phyloP scores from a whole-genome alignment of 345 rosid genomes.

The Erodium maritimum region DNA sequence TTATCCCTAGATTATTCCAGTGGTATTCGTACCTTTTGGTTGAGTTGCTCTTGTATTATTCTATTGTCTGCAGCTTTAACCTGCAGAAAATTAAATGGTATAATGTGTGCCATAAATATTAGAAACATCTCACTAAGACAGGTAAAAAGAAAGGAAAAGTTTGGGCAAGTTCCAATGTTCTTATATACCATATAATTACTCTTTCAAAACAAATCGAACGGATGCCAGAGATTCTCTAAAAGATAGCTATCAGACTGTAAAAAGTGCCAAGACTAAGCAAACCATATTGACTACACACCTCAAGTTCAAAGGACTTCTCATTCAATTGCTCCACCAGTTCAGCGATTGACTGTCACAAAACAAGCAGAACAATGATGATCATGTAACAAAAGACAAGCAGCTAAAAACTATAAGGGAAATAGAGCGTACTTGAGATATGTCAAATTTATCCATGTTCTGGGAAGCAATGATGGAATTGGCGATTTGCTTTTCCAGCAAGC shows the following conservation, averaged over 20 bases:
- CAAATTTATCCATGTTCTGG: constrained; percentile 47
- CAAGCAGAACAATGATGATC: constrained; percentile 11
- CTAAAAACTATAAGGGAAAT: background rate
- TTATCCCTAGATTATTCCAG: background rate
- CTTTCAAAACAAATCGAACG: background rate
- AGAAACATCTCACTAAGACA: too few species aligned
- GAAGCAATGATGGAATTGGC: constrained; percentile 46
- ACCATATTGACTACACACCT: constrained; percentile 35
- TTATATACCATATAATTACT: too few species aligned
- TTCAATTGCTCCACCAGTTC: constrained; percentile 67
- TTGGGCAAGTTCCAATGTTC: too few species aligned
- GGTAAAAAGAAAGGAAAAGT: too few species aligned
- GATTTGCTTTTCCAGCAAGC: constrained; percentile 70
- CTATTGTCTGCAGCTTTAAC: constrained; percentile 90
- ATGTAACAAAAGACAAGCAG: background rate
- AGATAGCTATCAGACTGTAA: background rate
- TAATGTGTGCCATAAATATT: background rate
- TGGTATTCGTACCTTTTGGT: constrained; percentile 47
- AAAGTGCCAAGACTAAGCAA: constrained; percentile 1
- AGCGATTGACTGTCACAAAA: constrained; percentile 46
- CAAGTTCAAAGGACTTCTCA: constrained; percentile 91
- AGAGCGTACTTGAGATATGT: constrained; percentile 52
- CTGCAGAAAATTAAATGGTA: constrained; percentile 20
- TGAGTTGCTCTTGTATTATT: constrained; percentile 79
- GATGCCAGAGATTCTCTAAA: background rate